Conservation (phyloP, 2,329 filamentous ascomycete species). For the Penicillium brevicompactum region DNA sequence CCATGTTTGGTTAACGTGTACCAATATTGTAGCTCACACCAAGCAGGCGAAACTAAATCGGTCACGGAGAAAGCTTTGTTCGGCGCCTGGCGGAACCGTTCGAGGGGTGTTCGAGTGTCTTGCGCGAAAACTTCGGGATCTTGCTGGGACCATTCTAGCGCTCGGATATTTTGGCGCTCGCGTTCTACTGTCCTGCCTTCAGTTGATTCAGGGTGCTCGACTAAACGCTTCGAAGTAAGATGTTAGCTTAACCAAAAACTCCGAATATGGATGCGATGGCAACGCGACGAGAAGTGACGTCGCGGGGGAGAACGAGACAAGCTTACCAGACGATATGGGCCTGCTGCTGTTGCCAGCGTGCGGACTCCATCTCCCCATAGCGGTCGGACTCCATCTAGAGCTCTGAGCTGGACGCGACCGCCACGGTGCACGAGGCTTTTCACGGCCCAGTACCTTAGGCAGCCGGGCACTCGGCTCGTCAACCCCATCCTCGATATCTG, state of each 20-base stretch:
- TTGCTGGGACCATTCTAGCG: slow-evolving; percentile 28
- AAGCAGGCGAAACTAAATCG: slow-evolving; percentile 83
- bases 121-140: slow-evolving; percentile 18
- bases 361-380: slow-evolving; percentile 32
- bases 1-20: slow-evolving; percentile 81
- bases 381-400: slow-evolving; percentile 9
- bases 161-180: slow-evolving; percentile 30
- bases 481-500: slow-evolving; percentile 50
- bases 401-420: slow-evolving; percentile 18
- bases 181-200: slow-evolving; percentile 38
- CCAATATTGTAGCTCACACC: slow-evolving; percentile 95
- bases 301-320: slow-evolving; percentile 33
- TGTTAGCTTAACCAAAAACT: slow-evolving; percentile 52
- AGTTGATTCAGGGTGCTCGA: slow-evolving; percentile 49
- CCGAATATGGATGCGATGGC: not conserved
- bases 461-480: slow-evolving; percentile 38
- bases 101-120: slow-evolving; percentile 65
- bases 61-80: slow-evolving; percentile 82
- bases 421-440: slow-evolving; percentile 37
- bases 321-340: slow-evolving; percentile 35
- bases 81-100: slow-evolving; percentile 76
- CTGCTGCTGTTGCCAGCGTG: slow-evolving; percentile 28
- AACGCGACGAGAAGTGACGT: slow-evolving; percentile 4
- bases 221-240: slow-evolving; percentile 62
- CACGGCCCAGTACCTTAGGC: slow-evolving; percentile 45